phyloP scores from a whole-genome alignment of 73 alveolate genomes.

The Paramecium pentaurelia region DNA sequence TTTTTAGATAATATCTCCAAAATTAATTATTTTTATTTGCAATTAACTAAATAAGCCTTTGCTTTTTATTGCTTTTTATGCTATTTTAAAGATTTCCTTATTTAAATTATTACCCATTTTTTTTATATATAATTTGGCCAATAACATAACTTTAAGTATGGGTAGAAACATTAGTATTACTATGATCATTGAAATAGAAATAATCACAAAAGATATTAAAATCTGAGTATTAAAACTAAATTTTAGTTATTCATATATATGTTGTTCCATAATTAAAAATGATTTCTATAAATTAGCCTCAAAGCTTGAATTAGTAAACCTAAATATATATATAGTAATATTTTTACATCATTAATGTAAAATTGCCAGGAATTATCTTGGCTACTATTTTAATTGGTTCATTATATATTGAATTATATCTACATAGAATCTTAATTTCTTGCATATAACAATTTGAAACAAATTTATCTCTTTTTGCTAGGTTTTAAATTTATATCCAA shows the following conservation, averaged over 20 bases:
- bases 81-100: background rate
- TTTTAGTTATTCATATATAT: background rate
- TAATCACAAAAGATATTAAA: background rate
- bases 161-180: background rate
- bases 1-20: background rate
- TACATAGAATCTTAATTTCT: background rate
- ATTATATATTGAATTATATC: background rate
- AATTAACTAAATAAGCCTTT: background rate
- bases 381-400: background rate
- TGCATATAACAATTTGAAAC: background rate
- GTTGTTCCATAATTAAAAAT: background rate
- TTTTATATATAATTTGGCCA: background rate
- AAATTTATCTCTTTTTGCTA: background rate
- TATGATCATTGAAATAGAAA: background rate
- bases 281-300: background rate
- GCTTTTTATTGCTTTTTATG: background rate
- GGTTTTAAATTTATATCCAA: background rate
- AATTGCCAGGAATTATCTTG: background rate
- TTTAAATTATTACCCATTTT: background rate
- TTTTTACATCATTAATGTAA: background rate
- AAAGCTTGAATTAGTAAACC: background rate
- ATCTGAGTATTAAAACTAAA: background rate
- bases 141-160: background rate
- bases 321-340: background rate
- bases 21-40: background rate